Evolutionary conservation across 2,329 filamentous ascomycete genomes (phyloP), one percentile per base, ranked within the genome.

Genomic region (Colletotrichum simmondsii): DNA sequence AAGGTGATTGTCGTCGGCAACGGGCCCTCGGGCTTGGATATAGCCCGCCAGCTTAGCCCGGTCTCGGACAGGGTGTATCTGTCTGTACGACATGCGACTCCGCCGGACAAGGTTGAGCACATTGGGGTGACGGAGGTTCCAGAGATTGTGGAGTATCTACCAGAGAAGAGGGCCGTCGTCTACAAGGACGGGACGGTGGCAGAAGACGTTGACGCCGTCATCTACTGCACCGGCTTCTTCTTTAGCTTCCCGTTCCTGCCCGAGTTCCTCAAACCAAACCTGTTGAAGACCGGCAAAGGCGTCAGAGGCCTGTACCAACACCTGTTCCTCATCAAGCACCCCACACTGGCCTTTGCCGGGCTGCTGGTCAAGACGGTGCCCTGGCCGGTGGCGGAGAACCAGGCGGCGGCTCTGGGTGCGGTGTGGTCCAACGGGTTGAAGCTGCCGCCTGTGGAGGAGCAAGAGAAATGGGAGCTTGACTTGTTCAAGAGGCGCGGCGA

Each of bases 341-440:
- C 95, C 1, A 97, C 94, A 0, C 85, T 98, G 1, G 92, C 90
- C 0, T 95, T 98, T 79, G 87, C 93, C 0, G 91, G 90, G 0
- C 85, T 98, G 52, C 92, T 93, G 19, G 92, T 95, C 79, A 93
- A 93, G 76, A 90, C 97, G n/a, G 93, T 97, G n/a, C 96, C 96
- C 0, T 97, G 97, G 80, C 92, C 94, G 0, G 78, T 97, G 1
- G 88, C 92, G 0, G 95, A 98, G 83, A 91, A 90, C 6, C 95
- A 98, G 81, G 91, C 91, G 1, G 93, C 95, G 0, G 89, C 94
- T 0, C 87, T 97, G 58, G 91, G 95, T 2, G 90, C 94, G 1
- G 88, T 95, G 0, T 97, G 94, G 89, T 90, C 94, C 1, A 93
- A 93, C 42, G 84, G 90, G 1, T 84, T 98, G 1, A 75, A 82